Evolutionary conservation across 2,329 filamentous ascomycete species (phyloP), one percentile per base, ranked within the genome.

Genomic region (Escovopsis sp.): DNA sequence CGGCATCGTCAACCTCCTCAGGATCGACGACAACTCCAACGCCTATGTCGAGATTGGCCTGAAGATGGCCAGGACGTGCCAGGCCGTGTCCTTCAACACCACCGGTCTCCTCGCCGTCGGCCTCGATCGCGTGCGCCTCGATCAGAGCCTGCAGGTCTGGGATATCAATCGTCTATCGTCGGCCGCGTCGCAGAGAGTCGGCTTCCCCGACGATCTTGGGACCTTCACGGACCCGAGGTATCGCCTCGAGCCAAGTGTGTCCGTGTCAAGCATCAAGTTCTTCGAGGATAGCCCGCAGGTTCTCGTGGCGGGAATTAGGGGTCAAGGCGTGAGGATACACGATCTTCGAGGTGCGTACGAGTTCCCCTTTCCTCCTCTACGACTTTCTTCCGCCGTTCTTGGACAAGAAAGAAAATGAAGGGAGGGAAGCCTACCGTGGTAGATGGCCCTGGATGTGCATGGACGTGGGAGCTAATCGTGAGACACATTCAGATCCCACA

Each of bases 221-320:
- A 45, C 64, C 49, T 55, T 72, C 50, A 55, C 68, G 49, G 67
- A 75, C 55, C 61, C 80, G 41, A 54, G 70, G 49, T 56, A 74
- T 52, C 62, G 72, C 15, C 56, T 76, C 4, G 75, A 79, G 48
- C 66, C 70, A 4, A 75, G 72, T 35, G 78, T 85, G 29, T 77
- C 80, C n/a, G 77, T 90, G 17, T 83, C 79, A 2, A 87, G 81
- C 48, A 75, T 87, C 46, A 77, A 81, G 48, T 92, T 88, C 61
- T 87, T 88, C 39, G 71, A 81, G 39, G 72, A 80, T 43, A 79
- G 76, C 43, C 81, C 83, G 8, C 72, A 84, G 42, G 80, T 78
- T 16, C 60, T 90, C 10, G 72, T 87, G 19, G 76, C 78, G 19
- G 82, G 80, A 1, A 79, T 87, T 34, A 82, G 82, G 44, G 72